A percentile compares a stretch with the other conserved stretches of the same genome.
These are phyloP conservation scores for Beverwykella pulmonaria DNA, from an alignment of 495 filamentous ascomycete genomes.

Conservation along the genomic window DNA sequence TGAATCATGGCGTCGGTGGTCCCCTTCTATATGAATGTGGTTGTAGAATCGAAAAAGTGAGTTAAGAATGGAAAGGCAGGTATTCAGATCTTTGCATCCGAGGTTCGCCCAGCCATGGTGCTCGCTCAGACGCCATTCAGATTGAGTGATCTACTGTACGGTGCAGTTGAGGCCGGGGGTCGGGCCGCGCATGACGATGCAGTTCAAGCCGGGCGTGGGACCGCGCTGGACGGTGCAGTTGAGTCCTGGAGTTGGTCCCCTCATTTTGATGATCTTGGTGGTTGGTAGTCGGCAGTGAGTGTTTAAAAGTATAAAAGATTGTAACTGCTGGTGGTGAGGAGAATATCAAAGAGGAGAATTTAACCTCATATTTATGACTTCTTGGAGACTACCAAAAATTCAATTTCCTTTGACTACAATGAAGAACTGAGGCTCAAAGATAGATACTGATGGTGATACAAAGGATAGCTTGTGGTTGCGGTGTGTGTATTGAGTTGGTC, in stretches of 20 bases:
- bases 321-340: conserved; percentile 4
- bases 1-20: neutral
- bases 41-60: neutral
- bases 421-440: neutral
- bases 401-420: neutral
- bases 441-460: neutral
- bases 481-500: neutral
- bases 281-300: neutral
- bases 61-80: neutral
- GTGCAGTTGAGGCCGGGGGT: neutral
- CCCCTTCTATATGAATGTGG: neutral
- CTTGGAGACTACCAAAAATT: neutral
- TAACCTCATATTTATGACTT: conserved; percentile 1
- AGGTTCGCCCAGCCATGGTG: neutral
- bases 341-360: neutral
- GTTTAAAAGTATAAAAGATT: conserved; percentile 12
- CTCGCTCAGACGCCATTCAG: neutral
- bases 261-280: conserved; percentile 6
- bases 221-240: conserved; percentile 1
- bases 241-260: conserved; percentile 2
- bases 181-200: conserved; percentile 11
- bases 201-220: neutral
- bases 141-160: conserved; percentile 3
- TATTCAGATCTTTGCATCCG: neutral
- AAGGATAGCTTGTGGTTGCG: no score